A percentile compares a stretch with the other conserved stretches of the same genome.
These are phyloP conservation scores for Aspergillus cavernicola DNA, from an alignment of 495 filamentous ascomycete species.

Conservation along the genomic window DNA sequence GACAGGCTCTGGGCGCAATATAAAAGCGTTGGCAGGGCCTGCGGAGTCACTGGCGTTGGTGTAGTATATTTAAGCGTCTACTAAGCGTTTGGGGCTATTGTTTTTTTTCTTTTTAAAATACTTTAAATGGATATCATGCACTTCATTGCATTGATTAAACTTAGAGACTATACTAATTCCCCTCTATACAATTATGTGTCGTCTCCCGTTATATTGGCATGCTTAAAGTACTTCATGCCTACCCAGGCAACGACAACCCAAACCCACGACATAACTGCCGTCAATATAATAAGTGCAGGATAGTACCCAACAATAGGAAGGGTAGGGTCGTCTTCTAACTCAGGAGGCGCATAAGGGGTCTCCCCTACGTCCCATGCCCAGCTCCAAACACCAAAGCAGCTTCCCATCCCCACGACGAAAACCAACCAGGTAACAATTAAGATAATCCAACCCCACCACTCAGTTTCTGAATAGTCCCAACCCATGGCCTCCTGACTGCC, in stretches of 20 bases:
- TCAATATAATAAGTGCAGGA: constrained; percentile 87
- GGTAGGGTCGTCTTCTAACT: constrained; percentile 88
- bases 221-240: constrained; percentile 98
- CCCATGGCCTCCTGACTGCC: constrained; percentile 39
- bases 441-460: constrained; percentile 95
- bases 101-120: constrained; percentile 1
- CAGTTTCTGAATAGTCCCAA: constrained; percentile 89
- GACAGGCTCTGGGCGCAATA: background rate
- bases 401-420: constrained; percentile 93
- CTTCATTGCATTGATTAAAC: background rate
- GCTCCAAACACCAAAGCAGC: constrained; percentile 94
- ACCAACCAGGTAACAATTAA: constrained; percentile 87
- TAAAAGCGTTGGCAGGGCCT: background rate
- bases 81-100: background rate
- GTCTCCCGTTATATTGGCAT: constrained; percentile 77
- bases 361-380: constrained; percentile 99
- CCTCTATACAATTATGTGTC: constrained; percentile 37
- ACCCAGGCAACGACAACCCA: constrained; percentile 98
- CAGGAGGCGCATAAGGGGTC: constrained; percentile 88
- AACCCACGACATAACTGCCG: constrained; percentile 95
- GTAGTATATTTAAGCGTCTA: background rate
- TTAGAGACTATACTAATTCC: background rate
- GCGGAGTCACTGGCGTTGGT: constrained; percentile 9
- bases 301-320: constrained; percentile 96
- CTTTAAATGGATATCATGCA: background rate